Base-by-base conservation (phyloP, 768 basidiomycete species). In the Udeniomyces megalosporus region DNA sequence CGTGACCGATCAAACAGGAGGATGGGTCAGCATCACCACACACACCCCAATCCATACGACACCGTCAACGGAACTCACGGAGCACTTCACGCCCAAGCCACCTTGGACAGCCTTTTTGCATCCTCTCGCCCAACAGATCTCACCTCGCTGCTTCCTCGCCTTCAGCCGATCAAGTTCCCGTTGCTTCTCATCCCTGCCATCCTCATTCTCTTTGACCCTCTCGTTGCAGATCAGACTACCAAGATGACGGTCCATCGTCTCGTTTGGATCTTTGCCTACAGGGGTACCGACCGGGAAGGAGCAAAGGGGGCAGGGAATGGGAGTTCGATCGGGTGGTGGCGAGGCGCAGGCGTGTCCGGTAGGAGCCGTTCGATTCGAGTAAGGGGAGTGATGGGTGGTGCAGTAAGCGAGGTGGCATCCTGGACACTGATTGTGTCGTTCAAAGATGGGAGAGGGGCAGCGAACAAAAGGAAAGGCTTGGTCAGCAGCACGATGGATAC, bases 221-320 rank as follows among this genome's bases (percentile, higher is more conserved):
- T 83, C 81, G 38, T 82, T 81, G 14, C 79, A 78, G 68, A 87
- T 89, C 49, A 83, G 82, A 0, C 69, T 76, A 26, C 70, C 75
- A 66, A 91, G 79, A 70, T 90, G 88, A 0, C 75, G 74, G 67
- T 89, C 86, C 84, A 91, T 88, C 52, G 82, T 80, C 46, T 81
- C 73, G 67, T 90, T 90, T 12, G 87, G 85, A 68, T 90, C 85
- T 70, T 86, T 81, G 29, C 84, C 84, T 0, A 78, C 81, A n/a
- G 80, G 81, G 54, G 88, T 80, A 2, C 85, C 81, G 11, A 90
- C 81, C 0, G 86, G 86, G 2, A 74, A 78, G 65, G 81, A 82
- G 75, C 88, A 91, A 28, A 90, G 73, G 3, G 88, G 88, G 68
- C 85, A 85, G 84, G 62, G 32, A 15, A 88, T 88, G 17, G 85